Evolutionary conservation across 805 yeast genomes (phyloP).

Genomic region (Vanderwaltozyma tropicalis): DNA sequence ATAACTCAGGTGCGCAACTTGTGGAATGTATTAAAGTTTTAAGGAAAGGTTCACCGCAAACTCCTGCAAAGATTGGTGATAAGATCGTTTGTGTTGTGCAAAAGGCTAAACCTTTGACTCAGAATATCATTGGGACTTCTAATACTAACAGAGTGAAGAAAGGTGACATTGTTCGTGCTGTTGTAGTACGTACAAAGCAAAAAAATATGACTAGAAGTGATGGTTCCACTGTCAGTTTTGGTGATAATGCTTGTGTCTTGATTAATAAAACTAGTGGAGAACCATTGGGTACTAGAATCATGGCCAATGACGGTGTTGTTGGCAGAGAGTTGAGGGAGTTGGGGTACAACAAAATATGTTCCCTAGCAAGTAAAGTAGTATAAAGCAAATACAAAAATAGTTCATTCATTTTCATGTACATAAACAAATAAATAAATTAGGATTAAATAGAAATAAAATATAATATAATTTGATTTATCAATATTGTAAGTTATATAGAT

Average conservation of each 20-base stretch:
- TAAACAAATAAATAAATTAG: neutral
- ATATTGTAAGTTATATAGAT: neutral
- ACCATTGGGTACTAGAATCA: conserved; percentile 87
- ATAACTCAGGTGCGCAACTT: conserved; percentile 88
- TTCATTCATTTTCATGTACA: neutral
- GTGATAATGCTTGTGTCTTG: conserved; percentile 94
- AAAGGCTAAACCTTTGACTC: conserved; percentile 70
- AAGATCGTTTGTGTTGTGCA: conserved; percentile 89
- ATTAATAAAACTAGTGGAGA: conserved; percentile 81
- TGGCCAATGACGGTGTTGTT: conserved; percentile 45
- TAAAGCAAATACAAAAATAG: neutral
- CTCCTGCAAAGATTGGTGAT: conserved; percentile 81
- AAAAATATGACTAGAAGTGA: conserved; percentile 62
- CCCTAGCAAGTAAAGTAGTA: conserved; percentile 77
- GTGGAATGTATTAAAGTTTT: conserved; percentile 95
- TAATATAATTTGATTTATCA: neutral
- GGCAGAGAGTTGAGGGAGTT: conserved; percentile 81
- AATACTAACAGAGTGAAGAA: conserved; percentile 77
- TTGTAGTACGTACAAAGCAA: conserved; percentile 86
- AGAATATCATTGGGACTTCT: conserved; percentile 61
- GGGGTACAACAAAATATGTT: conserved; percentile 74
- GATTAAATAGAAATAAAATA: too few species aligned
- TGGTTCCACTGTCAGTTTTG: conserved; percentile 79
- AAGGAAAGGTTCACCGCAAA: conserved; percentile 69
- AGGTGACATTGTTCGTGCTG: conserved; percentile 93